Conservation (phyloP, 352 stramenopile genomes). For the Globisporangium parvum region DNA sequence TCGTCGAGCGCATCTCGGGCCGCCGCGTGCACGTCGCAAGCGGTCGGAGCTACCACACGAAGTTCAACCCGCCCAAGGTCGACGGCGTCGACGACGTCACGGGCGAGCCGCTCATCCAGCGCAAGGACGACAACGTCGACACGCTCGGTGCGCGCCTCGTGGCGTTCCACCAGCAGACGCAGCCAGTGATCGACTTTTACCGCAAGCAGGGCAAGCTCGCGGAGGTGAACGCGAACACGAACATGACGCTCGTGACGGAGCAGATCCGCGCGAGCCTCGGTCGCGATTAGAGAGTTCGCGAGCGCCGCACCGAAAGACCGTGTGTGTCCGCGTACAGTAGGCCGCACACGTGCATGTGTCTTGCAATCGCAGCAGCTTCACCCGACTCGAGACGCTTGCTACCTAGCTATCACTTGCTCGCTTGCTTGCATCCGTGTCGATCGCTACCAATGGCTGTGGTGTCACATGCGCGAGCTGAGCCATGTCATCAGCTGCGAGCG, state of each 20-base stretch:
- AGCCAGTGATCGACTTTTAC: slow-evolving; percentile 94
- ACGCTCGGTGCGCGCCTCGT: slow-evolving; percentile 90
- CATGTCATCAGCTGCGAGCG: slow-evolving; percentile 10
- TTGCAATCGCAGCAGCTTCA: no score
- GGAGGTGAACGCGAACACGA: slow-evolving; percentile 89
- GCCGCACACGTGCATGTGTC: no score
- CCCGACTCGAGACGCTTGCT: no score
- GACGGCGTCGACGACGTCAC: slow-evolving; percentile 89
- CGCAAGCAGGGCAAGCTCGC: slow-evolving; percentile 78
- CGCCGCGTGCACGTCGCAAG: slow-evolving; percentile 94
- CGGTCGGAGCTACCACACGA: slow-evolving; percentile 96
- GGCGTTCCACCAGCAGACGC: slow-evolving; percentile 96
- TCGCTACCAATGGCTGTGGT: no score
- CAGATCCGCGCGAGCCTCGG: slow-evolving; percentile 78
- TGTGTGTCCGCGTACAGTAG: no score
- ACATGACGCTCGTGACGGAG: slow-evolving; percentile 76
- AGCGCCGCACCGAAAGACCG: background rate
- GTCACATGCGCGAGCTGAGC: slow-evolving; percentile 8
- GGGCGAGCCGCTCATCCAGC: slow-evolving; percentile 95
- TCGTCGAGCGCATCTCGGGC: slow-evolving; percentile 96
- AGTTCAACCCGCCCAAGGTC: slow-evolving; percentile 95
- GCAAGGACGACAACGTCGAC: slow-evolving; percentile 95
- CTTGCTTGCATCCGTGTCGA: no score
- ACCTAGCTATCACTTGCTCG: no score
- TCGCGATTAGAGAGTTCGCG: slow-evolving; percentile 42